phyloP scores from a whole-genome alignment of 805 yeast genomes.

The Yarrowia porcina region DNA sequence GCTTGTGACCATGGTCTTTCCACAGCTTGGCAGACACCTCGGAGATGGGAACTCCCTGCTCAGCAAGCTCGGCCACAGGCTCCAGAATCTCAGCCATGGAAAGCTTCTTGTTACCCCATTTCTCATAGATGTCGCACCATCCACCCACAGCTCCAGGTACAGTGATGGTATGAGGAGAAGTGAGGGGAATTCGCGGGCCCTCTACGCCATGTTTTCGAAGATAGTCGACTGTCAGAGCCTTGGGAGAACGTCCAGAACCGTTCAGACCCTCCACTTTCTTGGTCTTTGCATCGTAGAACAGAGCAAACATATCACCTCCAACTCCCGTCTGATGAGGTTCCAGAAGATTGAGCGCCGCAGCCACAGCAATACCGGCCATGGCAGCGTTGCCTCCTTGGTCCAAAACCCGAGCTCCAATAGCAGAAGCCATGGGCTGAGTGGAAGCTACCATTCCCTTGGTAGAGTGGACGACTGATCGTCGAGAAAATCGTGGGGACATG shows the following conservation, averaged over 20 bases:
- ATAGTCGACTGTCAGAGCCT: constrained; percentile 47
- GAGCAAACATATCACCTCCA: constrained; percentile 51
- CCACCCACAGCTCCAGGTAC: constrained; percentile 83
- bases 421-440: constrained; percentile 71
- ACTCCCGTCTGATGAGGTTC: constrained; percentile 45
- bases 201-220: constrained; percentile 46
- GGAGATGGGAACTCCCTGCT: constrained; percentile 62
- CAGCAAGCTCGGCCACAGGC: constrained; percentile 58
- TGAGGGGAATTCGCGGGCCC: constrained; percentile 49
- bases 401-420: constrained; percentile 66
- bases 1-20: constrained; percentile 43
- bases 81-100: constrained; percentile 50
- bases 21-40: constrained; percentile 55
- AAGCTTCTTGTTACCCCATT: constrained; percentile 72
- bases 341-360: constrained; percentile 40
- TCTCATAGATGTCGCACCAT: constrained; percentile 65
- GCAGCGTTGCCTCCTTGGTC: constrained; percentile 65
- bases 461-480: constrained; percentile 74
- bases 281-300: constrained; percentile 51
- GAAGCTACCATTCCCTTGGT: constrained; percentile 70
- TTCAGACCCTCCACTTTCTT: constrained; percentile 62
- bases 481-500: constrained; percentile 39
- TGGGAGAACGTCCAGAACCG: constrained; percentile 72
- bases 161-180: constrained; percentile 58
- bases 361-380: constrained; percentile 46